Evolutionary conservation across 768 basidiomycete genomes (phyloP).

Genomic region (Lyophyllum semitale): DNA sequence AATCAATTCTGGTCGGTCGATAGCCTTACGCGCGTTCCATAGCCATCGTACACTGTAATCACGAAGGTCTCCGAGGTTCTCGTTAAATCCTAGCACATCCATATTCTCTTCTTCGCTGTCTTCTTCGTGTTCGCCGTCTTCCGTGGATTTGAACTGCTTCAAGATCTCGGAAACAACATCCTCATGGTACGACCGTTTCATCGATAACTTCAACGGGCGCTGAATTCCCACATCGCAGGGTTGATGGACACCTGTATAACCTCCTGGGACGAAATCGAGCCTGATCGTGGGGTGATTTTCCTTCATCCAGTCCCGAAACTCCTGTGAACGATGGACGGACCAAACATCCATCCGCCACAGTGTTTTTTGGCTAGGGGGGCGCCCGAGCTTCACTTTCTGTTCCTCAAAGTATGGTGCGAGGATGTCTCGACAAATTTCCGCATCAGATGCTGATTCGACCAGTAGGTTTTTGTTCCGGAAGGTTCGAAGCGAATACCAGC

Average conservation of each 20-base stretch:
- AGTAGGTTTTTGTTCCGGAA: constrained; percentile 23
- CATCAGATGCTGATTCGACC: constrained; percentile 29
- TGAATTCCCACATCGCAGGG: constrained; percentile 10
- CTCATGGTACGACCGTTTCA: too few relatives aligned
- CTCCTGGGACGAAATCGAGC: constrained; percentile 5
- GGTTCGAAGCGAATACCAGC: constrained; percentile 1
- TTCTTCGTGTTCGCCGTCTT: too few relatives aligned
- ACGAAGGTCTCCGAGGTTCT: too few relatives aligned
- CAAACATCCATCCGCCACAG: constrained; percentile 25
- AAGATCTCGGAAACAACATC: too few relatives aligned
- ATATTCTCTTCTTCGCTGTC: too few relatives aligned
- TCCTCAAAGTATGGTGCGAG: constrained; percentile 27
- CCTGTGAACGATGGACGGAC: constrained; percentile 27
- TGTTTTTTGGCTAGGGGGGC: constrained; percentile 17
- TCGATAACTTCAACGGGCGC: neutral
- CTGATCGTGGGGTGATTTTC: constrained; percentile 4
- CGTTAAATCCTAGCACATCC: too few relatives aligned
- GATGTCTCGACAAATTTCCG: constrained; percentile 21
- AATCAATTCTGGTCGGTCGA: too few relatives aligned
- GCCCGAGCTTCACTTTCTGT: constrained; percentile 12
- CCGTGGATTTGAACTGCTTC: too few relatives aligned
- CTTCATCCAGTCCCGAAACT: constrained; percentile 9
- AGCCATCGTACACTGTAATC: too few relatives aligned
- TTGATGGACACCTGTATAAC: constrained; percentile 6
- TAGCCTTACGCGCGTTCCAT: too few relatives aligned